Evolutionary conservation across 768 basidiomycete genomes (phyloP).

Genomic region (Mycena sanguinolenta): DNA sequence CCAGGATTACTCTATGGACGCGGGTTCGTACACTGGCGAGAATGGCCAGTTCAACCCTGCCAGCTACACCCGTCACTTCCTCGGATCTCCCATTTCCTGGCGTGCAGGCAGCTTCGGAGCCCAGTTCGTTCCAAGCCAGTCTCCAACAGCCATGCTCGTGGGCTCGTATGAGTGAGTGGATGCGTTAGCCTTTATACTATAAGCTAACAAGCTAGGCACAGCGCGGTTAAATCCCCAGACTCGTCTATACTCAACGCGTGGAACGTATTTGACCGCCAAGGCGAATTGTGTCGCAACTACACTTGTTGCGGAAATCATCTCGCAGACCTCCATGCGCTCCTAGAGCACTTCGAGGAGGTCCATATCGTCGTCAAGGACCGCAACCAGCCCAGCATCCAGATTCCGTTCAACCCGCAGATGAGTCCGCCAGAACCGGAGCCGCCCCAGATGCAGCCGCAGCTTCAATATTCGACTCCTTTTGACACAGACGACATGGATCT

Average conservation of each 20-base stretch:
- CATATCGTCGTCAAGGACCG: conserved; percentile 83
- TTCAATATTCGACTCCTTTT: conserved; percentile 60
- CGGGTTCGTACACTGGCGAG: conserved; percentile 64
- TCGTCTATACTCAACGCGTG: conserved; percentile 73
- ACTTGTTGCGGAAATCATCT: conserved; percentile 87
- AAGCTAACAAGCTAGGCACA: conserved; percentile 1
- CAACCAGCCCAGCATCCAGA: conserved; percentile 54
- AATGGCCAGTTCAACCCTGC: conserved; percentile 71
- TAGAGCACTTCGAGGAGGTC: conserved; percentile 93
- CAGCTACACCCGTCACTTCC: conserved; percentile 75
- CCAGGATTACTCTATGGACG: conserved; percentile 50
- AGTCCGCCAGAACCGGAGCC: conserved; percentile 48
- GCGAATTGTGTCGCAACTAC: conserved; percentile 89
- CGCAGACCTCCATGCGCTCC: conserved; percentile 81
- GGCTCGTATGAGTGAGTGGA: conserved; percentile 74
- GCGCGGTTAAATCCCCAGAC: conserved; percentile 32
- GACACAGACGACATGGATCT: conserved; percentile 89
- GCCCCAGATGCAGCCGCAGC: conserved; percentile 45
- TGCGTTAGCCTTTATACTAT: conserved; percentile 29
- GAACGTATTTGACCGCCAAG: conserved; percentile 75
- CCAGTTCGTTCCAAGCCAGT: conserved; percentile 68
- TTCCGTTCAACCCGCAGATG: conserved; percentile 61
- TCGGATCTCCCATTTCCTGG: conserved; percentile 83
- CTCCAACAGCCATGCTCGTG: conserved; percentile 72
- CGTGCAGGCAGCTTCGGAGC: conserved; percentile 75